Evolutionary conservation across 1,284 basidiomycete genomes (phyloP).

Genomic region (Austroboletus novae-zelandiae): DNA sequence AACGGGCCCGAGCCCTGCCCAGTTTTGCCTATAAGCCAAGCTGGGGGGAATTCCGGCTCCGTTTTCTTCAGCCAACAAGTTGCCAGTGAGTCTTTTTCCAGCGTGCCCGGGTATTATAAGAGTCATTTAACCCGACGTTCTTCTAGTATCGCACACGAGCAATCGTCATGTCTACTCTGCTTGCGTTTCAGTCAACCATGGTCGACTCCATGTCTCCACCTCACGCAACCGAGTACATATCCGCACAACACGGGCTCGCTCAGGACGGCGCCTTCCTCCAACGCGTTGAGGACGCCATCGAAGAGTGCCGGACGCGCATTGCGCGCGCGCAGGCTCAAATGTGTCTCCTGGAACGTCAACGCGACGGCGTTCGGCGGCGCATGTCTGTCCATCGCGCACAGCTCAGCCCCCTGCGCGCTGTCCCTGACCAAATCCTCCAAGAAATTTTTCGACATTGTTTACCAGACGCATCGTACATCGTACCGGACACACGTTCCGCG

Average conservation of each 20-base stretch:
- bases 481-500: constrained; percentile 19
- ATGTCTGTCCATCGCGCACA: constrained; percentile 24
- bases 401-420: constrained; percentile 23
- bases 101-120: no score
- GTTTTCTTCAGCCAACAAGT: no score
- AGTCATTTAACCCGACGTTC: neutral
- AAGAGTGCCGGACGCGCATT: constrained; percentile 16
- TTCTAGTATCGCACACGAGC: neutral
- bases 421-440: constrained; percentile 33
- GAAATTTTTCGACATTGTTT: constrained; percentile 31
- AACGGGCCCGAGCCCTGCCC: neutral
- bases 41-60: no score
- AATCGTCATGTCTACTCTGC: neutral
- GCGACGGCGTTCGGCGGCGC: constrained; percentile 15
- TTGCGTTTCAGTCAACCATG: constrained; percentile 6
- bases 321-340: constrained; percentile 18
- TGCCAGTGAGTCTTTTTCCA: no score
- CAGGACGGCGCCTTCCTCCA: constrained; percentile 14
- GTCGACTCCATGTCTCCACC: constrained; percentile 27
- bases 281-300: constrained; percentile 13
- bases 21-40: neutral
- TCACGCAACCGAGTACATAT: constrained; percentile 15
- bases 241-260: constrained; percentile 15
- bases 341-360: constrained; percentile 18
- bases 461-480: constrained; percentile 20